A percentile compares a stretch with the other conserved stretches of the same genome.
Evolutionary conservation across 2,329 filamentous ascomycete genomes (phyloP).

Genomic region (Epichloe bromicola): DNA sequence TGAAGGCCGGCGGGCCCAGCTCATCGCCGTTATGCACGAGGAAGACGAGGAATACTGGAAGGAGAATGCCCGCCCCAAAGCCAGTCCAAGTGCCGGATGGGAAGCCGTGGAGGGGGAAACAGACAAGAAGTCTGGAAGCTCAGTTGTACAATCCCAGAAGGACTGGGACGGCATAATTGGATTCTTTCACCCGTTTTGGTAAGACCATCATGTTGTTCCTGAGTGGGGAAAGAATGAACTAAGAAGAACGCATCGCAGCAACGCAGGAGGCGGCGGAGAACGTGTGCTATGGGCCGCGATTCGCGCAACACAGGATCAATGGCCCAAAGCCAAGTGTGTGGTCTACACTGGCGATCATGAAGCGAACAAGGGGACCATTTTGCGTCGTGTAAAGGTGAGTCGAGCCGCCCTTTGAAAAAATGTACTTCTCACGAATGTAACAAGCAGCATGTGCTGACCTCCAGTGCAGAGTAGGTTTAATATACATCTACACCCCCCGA

Average conservation of each 20-base stretch:
- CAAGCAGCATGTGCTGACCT: too few species aligned
- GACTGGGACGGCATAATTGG: constrained; percentile 79
- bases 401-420: neutral
- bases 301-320: constrained; percentile 74
- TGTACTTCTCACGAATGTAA: too few species aligned
- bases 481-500: constrained; percentile 73
- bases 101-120: constrained; percentile 56
- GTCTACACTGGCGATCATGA: constrained; percentile 96
- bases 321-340: constrained; percentile 77
- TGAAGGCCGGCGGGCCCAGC: constrained; percentile 44
- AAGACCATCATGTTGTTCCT: constrained; percentile 16
- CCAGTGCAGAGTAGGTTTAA: constrained; percentile 67
- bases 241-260: constrained; percentile 37
- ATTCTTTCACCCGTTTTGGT: constrained; percentile 98
- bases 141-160: constrained; percentile 25
- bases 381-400: constrained; percentile 59
- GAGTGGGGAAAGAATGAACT: neutral
- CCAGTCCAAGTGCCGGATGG: constrained; percentile 49
- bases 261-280: constrained; percentile 91
- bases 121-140: constrained; percentile 24
- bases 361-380: constrained; percentile 65
- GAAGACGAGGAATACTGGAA: constrained; percentile 28
- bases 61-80: constrained; percentile 20
- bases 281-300: constrained; percentile 94
- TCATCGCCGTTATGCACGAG: constrained; percentile 38